Evolutionary conservation across 371 early-diverging fungal genomes (phyloP).

Genomic region (Mucor sp.): DNA sequence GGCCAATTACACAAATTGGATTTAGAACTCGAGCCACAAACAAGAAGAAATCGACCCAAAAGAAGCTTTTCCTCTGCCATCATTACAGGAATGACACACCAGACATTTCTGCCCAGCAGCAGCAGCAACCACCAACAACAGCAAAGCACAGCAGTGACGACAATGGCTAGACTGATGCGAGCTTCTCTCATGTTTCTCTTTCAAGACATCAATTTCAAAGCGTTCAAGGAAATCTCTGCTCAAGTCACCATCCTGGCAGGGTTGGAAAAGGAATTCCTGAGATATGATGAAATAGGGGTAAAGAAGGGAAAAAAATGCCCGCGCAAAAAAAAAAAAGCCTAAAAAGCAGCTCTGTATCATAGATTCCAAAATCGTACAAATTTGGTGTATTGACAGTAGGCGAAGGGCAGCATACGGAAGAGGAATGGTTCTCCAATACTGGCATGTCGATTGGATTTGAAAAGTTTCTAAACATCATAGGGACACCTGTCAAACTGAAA

Average conservation of each 20-base stretch:
- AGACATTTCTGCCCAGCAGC: background rate
- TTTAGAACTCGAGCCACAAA: background rate
- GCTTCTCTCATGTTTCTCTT: conserved; percentile 19
- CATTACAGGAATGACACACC: conserved; percentile 4
- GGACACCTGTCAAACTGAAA: conserved; percentile 68
- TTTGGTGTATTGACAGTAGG: conserved; percentile 75
- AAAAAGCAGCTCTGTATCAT: background rate
- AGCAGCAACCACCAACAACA: background rate
- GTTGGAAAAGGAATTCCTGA: conserved; percentile 56
- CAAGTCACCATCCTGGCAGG: conserved; percentile 48
- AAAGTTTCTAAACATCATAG: conserved; percentile 70
- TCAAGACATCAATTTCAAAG: conserved; percentile 19
- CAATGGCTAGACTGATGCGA: conserved; percentile 1
- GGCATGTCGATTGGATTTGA: conserved; percentile 60
- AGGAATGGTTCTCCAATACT: conserved; percentile 76
- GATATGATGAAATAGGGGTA: conserved; percentile 57
- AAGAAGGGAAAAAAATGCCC: background rate
- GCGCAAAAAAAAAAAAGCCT: background rate
- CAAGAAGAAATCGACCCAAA: conserved; percentile 10
- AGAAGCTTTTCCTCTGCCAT: conserved; percentile 22
- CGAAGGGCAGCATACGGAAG: conserved; percentile 73
- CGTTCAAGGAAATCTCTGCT: conserved; percentile 34
- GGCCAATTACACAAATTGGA: conserved; percentile 12
- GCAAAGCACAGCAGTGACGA: background rate
- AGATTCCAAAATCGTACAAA: conserved; percentile 74